These are phyloP conservation scores for Fusarium chlamydosporum DNA, from an alignment of 2,329 filamentous ascomycete genomes.

Conservation along the genomic window DNA sequence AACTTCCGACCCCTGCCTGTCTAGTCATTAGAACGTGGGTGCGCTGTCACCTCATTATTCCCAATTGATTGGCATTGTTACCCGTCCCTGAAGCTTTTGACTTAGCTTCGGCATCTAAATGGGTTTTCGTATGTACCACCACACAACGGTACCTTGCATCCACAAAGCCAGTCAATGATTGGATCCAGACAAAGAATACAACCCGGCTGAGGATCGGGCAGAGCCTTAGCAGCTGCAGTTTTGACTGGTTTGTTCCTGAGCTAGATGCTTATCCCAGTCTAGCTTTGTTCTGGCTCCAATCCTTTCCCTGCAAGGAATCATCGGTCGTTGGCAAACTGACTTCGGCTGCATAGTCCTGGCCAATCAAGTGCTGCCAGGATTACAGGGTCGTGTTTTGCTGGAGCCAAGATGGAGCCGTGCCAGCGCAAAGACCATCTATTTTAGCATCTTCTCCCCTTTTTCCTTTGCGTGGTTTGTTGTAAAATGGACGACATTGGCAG, in stretches of 20 bases:
- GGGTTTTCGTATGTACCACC: conserved; percentile 34
- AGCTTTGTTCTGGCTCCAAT: conserved; percentile 36
- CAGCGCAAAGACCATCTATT: conserved; percentile 35
- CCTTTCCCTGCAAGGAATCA: conserved; percentile 41
- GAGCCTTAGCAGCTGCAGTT: conserved; percentile 40
- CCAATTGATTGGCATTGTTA: conserved; percentile 36
- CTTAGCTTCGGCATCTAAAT: conserved; percentile 45
- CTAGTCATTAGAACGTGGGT: conserved; percentile 29
- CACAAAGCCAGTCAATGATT: conserved; percentile 39
- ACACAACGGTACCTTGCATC: conserved; percentile 48
- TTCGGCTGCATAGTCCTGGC: conserved; percentile 15
- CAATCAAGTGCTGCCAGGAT: conserved; percentile 44
- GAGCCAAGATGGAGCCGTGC: conserved; percentile 13
- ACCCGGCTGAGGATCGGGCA: conserved; percentile 44
- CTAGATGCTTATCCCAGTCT: conserved; percentile 40
- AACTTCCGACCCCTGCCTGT: conserved; percentile 21
- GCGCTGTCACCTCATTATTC: conserved; percentile 46
- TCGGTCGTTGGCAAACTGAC: conserved; percentile 32
- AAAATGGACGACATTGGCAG: conserved; percentile 17
- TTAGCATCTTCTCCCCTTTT: conserved; percentile 40
- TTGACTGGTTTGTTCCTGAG: conserved; percentile 50
- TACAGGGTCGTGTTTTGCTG: conserved; percentile 42
- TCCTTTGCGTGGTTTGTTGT: conserved; percentile 47
- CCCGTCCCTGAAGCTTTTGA: conserved; percentile 36
- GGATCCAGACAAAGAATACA: conserved; percentile 27